Conservation (phyloP, 305 asterid genomes). For the Fraxinus baroniana region DNA sequence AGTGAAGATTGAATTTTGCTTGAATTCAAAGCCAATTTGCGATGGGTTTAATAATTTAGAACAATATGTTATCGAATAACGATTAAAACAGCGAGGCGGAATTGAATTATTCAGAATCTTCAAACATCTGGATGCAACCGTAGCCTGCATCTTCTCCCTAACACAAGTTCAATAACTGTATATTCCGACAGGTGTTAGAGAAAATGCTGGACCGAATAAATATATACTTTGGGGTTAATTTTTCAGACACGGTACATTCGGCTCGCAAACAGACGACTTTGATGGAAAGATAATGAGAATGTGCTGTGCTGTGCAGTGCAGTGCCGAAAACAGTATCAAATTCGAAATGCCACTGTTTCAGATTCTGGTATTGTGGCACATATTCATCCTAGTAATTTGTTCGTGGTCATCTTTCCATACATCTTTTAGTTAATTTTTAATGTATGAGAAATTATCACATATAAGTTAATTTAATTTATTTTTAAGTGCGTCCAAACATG, state of each 20-base stretch:
- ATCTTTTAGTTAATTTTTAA: neutral
- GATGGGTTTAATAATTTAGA: conserved; percentile 18
- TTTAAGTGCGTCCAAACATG: neutral
- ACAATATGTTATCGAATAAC: conserved; percentile 17
- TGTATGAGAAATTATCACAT: neutral
- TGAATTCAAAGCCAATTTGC: conserved; percentile 21
- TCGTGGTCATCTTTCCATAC: neutral
- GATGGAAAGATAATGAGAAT: neutral
- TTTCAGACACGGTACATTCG: conserved; percentile 15
- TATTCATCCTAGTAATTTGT: neutral
- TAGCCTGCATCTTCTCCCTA: conserved; percentile 39
- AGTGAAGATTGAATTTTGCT: conserved; percentile 24
- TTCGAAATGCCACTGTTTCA: neutral
- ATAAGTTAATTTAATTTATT: neutral
- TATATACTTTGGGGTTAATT: neutral
- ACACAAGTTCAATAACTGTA: neutral
- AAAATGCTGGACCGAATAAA: conserved; percentile 33
- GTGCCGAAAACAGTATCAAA: neutral
- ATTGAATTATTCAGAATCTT: conserved; percentile 35
- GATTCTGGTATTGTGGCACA: neutral
- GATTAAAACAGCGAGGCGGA: conserved; percentile 27
- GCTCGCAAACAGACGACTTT: neutral
- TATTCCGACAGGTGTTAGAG: conserved; percentile 27
- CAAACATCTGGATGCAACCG: conserved; percentile 45
- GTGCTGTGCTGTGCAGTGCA: neutral